Evolutionary conservation across 176 grass and related monocot species (phyloP).

Genomic region (Triticum timopheevii): DNA sequence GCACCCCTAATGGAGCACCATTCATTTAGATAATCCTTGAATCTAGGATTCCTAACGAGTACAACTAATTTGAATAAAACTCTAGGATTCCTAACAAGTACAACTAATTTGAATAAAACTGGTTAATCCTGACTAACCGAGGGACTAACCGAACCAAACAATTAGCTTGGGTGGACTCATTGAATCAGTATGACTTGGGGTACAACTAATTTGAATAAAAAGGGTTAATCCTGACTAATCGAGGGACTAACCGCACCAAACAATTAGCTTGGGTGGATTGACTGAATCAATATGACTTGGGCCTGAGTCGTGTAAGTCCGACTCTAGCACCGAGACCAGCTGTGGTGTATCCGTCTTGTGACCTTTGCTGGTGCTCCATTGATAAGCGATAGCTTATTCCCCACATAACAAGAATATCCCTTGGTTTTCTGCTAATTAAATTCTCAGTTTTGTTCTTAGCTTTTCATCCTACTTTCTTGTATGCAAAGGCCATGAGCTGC

Average conservation of each 20-base stretch:
- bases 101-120: not conserved
- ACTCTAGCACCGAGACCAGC: not conserved
- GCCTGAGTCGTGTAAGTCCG: not conserved
- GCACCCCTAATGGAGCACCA: not conserved
- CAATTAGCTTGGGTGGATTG: not conserved
- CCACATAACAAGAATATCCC: not conserved
- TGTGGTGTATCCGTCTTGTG: not conserved
- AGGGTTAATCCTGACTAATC: not conserved
- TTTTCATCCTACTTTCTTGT: slow-evolving; percentile 23
- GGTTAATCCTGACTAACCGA: not conserved
- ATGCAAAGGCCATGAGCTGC: slow-evolving; percentile 3
- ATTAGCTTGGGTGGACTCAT: not conserved
- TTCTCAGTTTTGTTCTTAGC: not conserved
- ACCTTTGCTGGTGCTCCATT: not conserved
- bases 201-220: slow-evolving; percentile 7
- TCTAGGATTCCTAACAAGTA: not conserved
- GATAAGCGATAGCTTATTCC: not conserved
- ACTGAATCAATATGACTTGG: not conserved
- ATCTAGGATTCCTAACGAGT: not conserved
- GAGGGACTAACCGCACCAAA: not conserved
- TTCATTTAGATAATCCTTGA: not conserved
- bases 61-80: not conserved
- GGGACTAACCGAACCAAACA: not conserved
- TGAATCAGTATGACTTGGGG: not conserved
- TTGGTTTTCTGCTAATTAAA: not conserved